Base-by-base conservation (phyloP, 2,329 filamentous ascomycete species). In the Macroventuria anomochaeta region DNA sequence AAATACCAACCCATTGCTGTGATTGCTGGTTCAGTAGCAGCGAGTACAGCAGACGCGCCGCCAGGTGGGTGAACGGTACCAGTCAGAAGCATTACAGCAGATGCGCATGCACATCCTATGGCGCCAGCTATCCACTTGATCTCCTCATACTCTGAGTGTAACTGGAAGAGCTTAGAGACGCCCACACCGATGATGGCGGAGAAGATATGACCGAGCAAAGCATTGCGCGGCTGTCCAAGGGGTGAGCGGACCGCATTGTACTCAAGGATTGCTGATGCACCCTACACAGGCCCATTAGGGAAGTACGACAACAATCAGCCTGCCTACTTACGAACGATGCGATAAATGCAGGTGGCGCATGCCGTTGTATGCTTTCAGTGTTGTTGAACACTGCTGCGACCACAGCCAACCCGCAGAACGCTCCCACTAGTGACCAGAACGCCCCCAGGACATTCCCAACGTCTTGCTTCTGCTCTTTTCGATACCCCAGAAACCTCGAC, bases 401-500 rank as follows among this genome's bases (percentile, higher is more conserved):
- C 15, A 77, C 65, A 23, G 76, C 73, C 15, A 81, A 62, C 1
- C 77, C 78, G 15, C 72, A 73, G 43, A 81, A 72, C 5, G 77
- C 75, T 5, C 78, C 78, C 13, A 80, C 18, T 31, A 76, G 73
- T 13, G 76, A 75, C 69, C 76, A 77, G 15, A 75, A 68, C 38
- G 76, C 77, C 29, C 76, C 73, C 4, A 79, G 31, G 0, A 77
- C 52, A 39, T 76, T 73, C 12, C 76, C 75, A 15, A 79, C 73
- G 53, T 79, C 76, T 41, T 73, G 68, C 31, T 61, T 63, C 13
- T 71, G 67, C 40, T 70, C 53, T 32, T 66, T 68, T 20, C 79
- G 67, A 54, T 79, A 76, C 3, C 79, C 79, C 2, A 96, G 76
- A 62, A 91, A 88, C 61, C 85, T 83, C 17, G 89, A 83, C 17